phyloP scores from a whole-genome alignment of 2,329 filamentous ascomycete species.

The Huntiella savannae region DNA sequence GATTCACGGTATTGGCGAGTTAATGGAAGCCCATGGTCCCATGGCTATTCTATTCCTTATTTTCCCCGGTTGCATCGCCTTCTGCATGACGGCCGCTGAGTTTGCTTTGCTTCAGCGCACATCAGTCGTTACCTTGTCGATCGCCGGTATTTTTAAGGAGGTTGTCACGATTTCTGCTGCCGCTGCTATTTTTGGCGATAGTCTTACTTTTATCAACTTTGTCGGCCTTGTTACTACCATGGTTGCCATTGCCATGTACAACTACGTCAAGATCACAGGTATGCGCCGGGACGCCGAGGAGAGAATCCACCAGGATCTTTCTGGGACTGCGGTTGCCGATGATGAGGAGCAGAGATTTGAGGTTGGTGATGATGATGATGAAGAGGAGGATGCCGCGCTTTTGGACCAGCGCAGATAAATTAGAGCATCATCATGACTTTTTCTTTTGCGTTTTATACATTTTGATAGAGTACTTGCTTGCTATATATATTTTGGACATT shows the following conservation, averaged over 20 bases:
- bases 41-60: constrained; percentile 56
- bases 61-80: constrained; percentile 80
- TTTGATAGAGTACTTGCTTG: neutral
- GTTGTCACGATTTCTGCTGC: constrained; percentile 88
- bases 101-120: constrained; percentile 90
- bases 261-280: constrained; percentile 79
- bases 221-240: constrained; percentile 78
- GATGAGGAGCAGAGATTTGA: constrained; percentile 86
- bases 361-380: constrained; percentile 67
- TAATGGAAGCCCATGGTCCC: constrained; percentile 51
- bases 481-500: neutral
- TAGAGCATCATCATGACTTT: too few species aligned
- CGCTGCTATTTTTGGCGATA: constrained; percentile 72
- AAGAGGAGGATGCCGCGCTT: constrained; percentile 9
- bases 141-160: constrained; percentile 97
- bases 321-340: constrained; percentile 15
- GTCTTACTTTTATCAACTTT: constrained; percentile 71
- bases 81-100: constrained; percentile 90
- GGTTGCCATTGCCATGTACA: constrained; percentile 70
- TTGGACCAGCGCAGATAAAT: neutral
- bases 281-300: constrained; percentile 61
- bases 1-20: constrained; percentile 39
- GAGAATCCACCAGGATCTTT: constrained; percentile 27
- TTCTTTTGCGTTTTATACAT: neutral
- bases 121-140: constrained; percentile 85